phyloP scores from a whole-genome alignment of 2,329 filamentous ascomycete species.

The Calonectria crousiana region DNA sequence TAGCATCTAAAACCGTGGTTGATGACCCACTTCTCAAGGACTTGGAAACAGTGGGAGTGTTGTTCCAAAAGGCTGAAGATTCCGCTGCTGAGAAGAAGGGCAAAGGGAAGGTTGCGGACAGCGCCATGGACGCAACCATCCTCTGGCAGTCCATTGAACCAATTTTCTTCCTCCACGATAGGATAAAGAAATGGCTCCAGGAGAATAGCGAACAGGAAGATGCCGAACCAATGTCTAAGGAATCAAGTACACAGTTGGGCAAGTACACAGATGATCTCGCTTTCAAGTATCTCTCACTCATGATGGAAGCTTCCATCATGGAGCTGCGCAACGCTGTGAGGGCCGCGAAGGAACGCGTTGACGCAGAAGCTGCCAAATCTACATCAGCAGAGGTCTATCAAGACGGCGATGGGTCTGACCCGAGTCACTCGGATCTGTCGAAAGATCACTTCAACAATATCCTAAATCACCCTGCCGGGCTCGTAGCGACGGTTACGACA shows the following conservation, averaged over 20 bases:
- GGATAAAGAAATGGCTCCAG: conserved; percentile 67
- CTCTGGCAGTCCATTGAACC: conserved; percentile 87
- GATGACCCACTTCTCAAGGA: conserved; percentile 41
- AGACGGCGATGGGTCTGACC: conserved; percentile 86
- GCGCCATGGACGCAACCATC: conserved; percentile 52
- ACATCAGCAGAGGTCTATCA: conserved; percentile 73
- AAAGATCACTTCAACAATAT: conserved; percentile 84
- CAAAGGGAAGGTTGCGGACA: conserved; percentile 21
- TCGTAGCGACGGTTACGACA: conserved; percentile 45
- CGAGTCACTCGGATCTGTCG: conserved; percentile 82
- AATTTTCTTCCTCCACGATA: conserved; percentile 73
- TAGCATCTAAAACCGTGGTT: conserved; percentile 37
- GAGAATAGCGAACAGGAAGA: conserved; percentile 68
- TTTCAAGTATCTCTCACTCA: conserved; percentile 86
- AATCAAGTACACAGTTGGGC: not conserved
- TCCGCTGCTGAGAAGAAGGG: conserved; percentile 22
- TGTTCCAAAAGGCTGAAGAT: conserved; percentile 44
- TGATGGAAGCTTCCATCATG: conserved; percentile 88
- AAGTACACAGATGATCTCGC: conserved; percentile 94
- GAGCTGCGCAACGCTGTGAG: conserved; percentile 82
- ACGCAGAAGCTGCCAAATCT: conserved; percentile 68
- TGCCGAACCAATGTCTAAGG: conserved; percentile 17
- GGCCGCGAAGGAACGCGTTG: conserved; percentile 45
- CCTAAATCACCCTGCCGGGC: conserved; percentile 53
- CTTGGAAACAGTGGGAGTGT: conserved; percentile 40